Percentiles rank a stretch among this genome's conserved stretches.
These are phyloP conservation scores for Populus simonii DNA, from an alignment of 345 rosid species.

Conservation along the genomic window DNA sequence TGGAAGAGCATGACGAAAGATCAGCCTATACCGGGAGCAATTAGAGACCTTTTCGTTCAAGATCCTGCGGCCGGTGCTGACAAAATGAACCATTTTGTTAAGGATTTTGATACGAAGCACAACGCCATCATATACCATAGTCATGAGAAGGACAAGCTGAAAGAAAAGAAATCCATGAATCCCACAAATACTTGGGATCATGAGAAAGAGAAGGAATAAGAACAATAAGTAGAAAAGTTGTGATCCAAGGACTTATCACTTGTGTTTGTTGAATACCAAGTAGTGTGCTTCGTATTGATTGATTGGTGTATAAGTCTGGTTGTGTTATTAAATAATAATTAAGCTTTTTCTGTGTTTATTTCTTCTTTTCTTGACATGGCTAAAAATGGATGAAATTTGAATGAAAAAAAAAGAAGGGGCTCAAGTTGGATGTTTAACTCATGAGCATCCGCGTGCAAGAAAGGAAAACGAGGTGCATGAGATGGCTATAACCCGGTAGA, in stretches of 20 bases:
- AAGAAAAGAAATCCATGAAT: not conserved
- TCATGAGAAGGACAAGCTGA: constrained; percentile 2
- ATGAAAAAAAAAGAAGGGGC: no score
- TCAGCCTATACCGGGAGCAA: constrained; percentile 57
- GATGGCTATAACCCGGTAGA: no score
- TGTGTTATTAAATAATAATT: not conserved
- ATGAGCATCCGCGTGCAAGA: no score
- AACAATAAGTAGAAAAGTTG: not conserved
- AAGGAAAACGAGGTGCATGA: no score
- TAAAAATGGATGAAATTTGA: not conserved
- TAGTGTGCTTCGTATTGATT: not conserved
- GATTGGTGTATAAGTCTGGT: not conserved
- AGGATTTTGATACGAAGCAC: constrained; percentile 33
- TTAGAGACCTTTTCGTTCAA: constrained; percentile 30
- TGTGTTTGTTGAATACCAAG: not conserved
- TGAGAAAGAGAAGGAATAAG: not conserved
- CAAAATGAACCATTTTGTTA: constrained; percentile 20
- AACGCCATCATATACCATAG: constrained; percentile 38
- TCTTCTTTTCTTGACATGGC: not conserved
- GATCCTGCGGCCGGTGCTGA: not conserved
- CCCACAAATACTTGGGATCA: not conserved
- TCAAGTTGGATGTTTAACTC: no score
- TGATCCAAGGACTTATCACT: not conserved
- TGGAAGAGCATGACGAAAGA: constrained; percentile 63
- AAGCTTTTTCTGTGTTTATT: not conserved